Evolutionary conservation across 1,284 basidiomycete species (phyloP).

Genomic region (Marasmius tenuissimus): DNA sequence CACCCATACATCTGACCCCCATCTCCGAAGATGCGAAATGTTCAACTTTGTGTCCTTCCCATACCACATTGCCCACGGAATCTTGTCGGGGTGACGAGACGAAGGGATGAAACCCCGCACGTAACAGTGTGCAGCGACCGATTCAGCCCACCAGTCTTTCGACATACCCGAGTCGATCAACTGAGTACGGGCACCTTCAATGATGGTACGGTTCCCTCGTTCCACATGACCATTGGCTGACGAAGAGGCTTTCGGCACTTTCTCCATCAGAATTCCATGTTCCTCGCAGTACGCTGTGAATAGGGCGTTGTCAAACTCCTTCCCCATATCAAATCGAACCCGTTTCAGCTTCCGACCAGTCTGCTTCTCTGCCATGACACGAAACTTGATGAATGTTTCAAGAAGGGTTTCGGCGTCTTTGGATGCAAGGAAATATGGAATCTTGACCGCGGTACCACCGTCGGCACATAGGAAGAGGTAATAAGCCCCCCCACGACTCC

Average conservation of each 20-base stretch:
- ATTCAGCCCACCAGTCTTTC: slow-evolving; percentile 11
- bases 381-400: not conserved
- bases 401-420: not conserved
- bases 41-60: not conserved
- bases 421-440: not conserved
- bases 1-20: slow-evolving; percentile 14
- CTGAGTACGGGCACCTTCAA: slow-evolving; percentile 4
- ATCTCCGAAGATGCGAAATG: slow-evolving; percentile 7
- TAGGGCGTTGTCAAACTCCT: slow-evolving; percentile 6
- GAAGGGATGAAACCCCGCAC: slow-evolving; percentile 4
- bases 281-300: slow-evolving; percentile 7
- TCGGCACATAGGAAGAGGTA: not conserved
- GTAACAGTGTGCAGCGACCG: slow-evolving; percentile 10
- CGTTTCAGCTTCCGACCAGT: not conserved
- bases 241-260: slow-evolving; percentile 14
- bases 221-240: slow-evolving; percentile 12
- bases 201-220: slow-evolving; percentile 7
- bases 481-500: not conserved
- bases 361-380: not conserved
- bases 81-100: not conserved
- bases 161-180: not conserved
- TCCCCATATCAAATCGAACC: not conserved
- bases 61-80: no score
- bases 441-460: not conserved
- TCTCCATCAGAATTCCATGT: slow-evolving; percentile 10